Evolutionary conservation across 805 yeast genomes (phyloP).

Genomic region (Saccharomycopsis sp.): DNA sequence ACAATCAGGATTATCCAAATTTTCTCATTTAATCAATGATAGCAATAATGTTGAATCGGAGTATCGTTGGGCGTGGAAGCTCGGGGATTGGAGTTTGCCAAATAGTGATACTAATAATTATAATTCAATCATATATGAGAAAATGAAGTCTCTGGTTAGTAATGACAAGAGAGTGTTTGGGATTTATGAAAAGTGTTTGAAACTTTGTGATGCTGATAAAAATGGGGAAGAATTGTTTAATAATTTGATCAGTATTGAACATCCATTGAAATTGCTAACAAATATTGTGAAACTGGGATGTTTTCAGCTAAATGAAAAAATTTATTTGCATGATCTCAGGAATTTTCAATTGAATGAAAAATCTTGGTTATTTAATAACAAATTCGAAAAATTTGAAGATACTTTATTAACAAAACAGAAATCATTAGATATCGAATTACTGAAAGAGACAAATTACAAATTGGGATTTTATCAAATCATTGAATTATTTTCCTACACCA

Average conservation of each 20-base stretch:
- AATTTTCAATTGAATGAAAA: constrained; percentile 18
- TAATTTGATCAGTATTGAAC: too few relatives aligned
- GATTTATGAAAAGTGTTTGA: too few relatives aligned
- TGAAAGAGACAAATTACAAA: constrained; percentile 21
- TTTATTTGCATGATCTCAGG: too few relatives aligned
- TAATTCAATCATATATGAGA: constrained; percentile 42
- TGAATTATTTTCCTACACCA: constrained; percentile 35
- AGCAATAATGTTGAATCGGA: constrained; percentile 18
- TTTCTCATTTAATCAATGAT: constrained; percentile 37
- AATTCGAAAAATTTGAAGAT: constrained; percentile 31
- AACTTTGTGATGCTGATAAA: too few relatives aligned
- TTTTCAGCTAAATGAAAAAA: background rate
- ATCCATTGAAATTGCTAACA: constrained; percentile 9
- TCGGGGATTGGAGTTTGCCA: constrained; percentile 71
- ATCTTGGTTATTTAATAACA: constrained; percentile 30
- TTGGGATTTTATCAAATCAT: too few relatives aligned
- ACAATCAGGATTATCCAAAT: constrained; percentile 49
- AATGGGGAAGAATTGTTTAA: too few relatives aligned
- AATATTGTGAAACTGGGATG: constrained; percentile 8
- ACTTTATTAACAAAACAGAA: constrained; percentile 33
- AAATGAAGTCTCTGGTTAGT: too few relatives aligned
- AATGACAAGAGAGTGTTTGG: too few relatives aligned
- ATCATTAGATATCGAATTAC: too few relatives aligned
- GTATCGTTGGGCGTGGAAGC: constrained; percentile 66
- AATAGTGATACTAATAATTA: constrained; percentile 24